These are phyloP conservation scores for Suillus ampliporus DNA, from an alignment of 768 basidiomycete species.

Conservation along the genomic window DNA sequence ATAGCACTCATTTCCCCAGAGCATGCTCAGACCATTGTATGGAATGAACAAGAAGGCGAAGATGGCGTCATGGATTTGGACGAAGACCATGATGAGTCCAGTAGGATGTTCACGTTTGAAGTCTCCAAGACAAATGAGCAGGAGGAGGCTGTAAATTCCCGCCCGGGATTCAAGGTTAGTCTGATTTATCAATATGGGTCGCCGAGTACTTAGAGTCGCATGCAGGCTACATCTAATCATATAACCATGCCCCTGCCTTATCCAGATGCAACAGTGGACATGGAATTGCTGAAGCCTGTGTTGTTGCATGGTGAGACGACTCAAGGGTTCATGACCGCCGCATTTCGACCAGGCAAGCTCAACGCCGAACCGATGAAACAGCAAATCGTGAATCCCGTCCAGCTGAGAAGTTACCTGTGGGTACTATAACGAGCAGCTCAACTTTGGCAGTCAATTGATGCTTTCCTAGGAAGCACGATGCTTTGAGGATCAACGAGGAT, in stretches of 20 bases:
- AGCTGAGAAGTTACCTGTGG: conserved; percentile 28
- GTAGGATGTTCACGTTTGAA: conserved; percentile 57
- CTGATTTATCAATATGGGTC: neutral
- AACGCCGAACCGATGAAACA: conserved; percentile 2
- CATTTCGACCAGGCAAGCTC: conserved; percentile 22
- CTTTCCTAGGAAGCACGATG: conserved; percentile 24
- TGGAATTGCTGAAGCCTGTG: conserved; percentile 23
- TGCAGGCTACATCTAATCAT: conserved; percentile 19
- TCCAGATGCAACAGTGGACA: conserved; percentile 15
- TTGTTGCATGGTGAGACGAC: conserved; percentile 46
- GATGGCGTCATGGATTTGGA: conserved; percentile 30
- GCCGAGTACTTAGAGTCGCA: neutral
- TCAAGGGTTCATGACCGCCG: conserved; percentile 46
- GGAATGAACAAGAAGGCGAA: conserved; percentile 40
- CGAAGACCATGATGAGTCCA: conserved; percentile 46
- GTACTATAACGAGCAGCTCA: conserved; percentile 5
- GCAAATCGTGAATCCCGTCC: conserved; percentile 4
- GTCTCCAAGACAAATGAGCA: conserved; percentile 62
- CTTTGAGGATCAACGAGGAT: conserved; percentile 27
- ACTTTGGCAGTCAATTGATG: neutral
- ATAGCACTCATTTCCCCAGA: conserved; percentile 55
- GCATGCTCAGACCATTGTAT: conserved; percentile 51
- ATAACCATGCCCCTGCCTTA: conserved; percentile 18
- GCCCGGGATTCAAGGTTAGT: conserved; percentile 52
- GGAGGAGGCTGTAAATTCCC: conserved; percentile 52